A percentile compares a stretch with the other conserved stretches of the same genome.
Evolutionary conservation across 768 basidiomycete species (phyloP).

Genomic region (Lyophyllum semitale): DNA sequence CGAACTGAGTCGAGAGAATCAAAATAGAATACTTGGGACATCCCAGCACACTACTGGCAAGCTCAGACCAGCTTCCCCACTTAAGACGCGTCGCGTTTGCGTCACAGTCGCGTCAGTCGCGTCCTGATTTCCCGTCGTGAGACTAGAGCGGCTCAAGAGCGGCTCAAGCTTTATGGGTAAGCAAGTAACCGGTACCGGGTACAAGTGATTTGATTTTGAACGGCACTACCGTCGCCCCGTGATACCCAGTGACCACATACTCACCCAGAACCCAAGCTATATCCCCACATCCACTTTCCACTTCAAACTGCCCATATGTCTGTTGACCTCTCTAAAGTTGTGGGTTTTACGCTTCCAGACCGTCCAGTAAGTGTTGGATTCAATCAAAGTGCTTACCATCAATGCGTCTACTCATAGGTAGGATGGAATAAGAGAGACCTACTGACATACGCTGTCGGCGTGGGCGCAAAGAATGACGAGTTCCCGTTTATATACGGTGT

Average conservation of each 20-base stretch:
- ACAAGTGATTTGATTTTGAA: no score
- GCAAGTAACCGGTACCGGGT: no score
- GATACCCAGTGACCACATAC: neutral
- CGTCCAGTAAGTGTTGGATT: conserved; percentile 29
- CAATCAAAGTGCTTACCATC: neutral
- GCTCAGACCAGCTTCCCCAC: no score
- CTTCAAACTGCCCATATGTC: conserved; percentile 38
- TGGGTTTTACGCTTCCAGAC: conserved; percentile 49
- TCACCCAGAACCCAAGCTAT: neutral
- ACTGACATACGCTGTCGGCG: conserved; percentile 75
- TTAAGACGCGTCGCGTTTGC: no score
- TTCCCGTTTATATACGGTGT: conserved; percentile 71
- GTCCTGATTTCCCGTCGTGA: no score
- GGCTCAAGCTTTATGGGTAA: no score
- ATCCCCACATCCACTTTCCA: neutral
- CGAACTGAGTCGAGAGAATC: no score
- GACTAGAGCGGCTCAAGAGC: no score
- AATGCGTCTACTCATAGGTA: conserved; percentile 45
- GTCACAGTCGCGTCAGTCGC: no score
- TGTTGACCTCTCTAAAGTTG: conserved; percentile 63
- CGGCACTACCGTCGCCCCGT: no score
- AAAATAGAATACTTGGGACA: no score
- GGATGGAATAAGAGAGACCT: conserved; percentile 86
- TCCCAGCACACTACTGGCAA: no score
- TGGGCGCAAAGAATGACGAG: conserved; percentile 80